phyloP scores from a whole-genome alignment of 805 yeast species.

The Wickerhamomyces sydowiorum region DNA sequence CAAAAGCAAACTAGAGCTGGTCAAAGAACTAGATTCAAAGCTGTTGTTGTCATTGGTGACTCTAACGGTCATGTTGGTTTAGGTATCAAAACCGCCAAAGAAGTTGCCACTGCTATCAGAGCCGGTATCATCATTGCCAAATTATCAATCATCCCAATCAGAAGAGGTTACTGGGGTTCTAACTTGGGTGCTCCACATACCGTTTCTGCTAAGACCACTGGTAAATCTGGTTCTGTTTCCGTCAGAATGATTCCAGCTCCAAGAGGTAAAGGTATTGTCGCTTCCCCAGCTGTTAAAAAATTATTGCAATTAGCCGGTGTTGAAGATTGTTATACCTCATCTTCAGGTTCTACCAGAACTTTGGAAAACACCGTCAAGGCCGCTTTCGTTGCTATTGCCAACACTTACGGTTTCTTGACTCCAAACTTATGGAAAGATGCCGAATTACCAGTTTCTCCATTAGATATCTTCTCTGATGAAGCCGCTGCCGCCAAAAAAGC shows the following conservation, averaged over 20 bases:
- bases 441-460: slow-evolving; percentile 84
- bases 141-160: slow-evolving; percentile 97
- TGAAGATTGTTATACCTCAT: slow-evolving; percentile 98
- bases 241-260: slow-evolving; percentile 99
- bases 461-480: slow-evolving; percentile 90
- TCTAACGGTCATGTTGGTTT: slow-evolving; percentile 99
- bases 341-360: slow-evolving; percentile 99
- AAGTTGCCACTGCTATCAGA: slow-evolving; percentile 99
- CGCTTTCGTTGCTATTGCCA: slow-evolving; percentile 98
- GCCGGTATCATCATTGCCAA: slow-evolving; percentile 99
- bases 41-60: slow-evolving; percentile 99
- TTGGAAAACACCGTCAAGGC: slow-evolving; percentile 99
- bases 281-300: slow-evolving; percentile 99
- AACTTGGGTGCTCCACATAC: slow-evolving; percentile 99
- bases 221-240: slow-evolving; percentile 99
- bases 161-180: slow-evolving; percentile 99
- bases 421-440: slow-evolving; percentile 96
- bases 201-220: slow-evolving; percentile 94
- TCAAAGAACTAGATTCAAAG: slow-evolving; percentile 99
- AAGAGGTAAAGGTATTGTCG: slow-evolving; percentile 99
- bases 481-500: slow-evolving; percentile 71
- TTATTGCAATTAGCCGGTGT: slow-evolving; percentile 99
- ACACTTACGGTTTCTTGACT: slow-evolving; percentile 99
- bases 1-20: slow-evolving; percentile 99
- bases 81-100: slow-evolving; percentile 99